Evolutionary conservation across 139 green algal genomes (phyloP).

Genomic region (Ostreobium quekettii): DNA sequence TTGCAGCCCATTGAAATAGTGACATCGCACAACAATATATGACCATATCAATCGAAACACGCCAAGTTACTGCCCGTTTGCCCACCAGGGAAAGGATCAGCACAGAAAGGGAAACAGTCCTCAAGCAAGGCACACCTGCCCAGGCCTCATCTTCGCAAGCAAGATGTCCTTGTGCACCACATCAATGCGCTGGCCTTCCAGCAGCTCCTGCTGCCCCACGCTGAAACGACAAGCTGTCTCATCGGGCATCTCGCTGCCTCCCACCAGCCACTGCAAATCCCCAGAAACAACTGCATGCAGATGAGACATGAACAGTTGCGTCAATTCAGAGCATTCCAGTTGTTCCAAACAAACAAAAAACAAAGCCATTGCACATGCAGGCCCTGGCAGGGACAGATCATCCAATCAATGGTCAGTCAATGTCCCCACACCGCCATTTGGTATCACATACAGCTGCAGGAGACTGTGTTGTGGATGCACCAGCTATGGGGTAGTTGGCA

Average conservation of each 20-base stretch:
- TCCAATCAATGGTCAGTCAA: neutral
- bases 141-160: constrained; percentile 77
- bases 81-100: neutral
- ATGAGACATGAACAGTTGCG: neutral
- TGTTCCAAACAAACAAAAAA: too few relatives aligned
- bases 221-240: constrained; percentile 69
- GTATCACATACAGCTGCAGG: too few relatives aligned
- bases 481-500: too few relatives aligned
- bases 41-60: too few relatives aligned
- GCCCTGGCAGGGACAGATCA: too few relatives aligned
- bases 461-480: neutral
- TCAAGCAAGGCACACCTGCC: constrained; percentile 31
- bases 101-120: neutral
- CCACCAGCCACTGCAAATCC: constrained; percentile 72
- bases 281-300: constrained; percentile 50
- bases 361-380: too few relatives aligned
- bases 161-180: constrained; percentile 80
- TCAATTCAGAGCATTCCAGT: constrained; percentile 1
- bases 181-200: constrained; percentile 13
- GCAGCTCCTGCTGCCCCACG: constrained; percentile 38
- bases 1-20: too few relatives aligned
- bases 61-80: too few relatives aligned
- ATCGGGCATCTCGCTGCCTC: constrained; percentile 76
- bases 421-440: too few relatives aligned
- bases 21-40: too few relatives aligned